These are phyloP conservation scores for Ganoderma lingzhi DNA, from an alignment of 1,284 basidiomycete genomes.

Conservation along the genomic window DNA sequence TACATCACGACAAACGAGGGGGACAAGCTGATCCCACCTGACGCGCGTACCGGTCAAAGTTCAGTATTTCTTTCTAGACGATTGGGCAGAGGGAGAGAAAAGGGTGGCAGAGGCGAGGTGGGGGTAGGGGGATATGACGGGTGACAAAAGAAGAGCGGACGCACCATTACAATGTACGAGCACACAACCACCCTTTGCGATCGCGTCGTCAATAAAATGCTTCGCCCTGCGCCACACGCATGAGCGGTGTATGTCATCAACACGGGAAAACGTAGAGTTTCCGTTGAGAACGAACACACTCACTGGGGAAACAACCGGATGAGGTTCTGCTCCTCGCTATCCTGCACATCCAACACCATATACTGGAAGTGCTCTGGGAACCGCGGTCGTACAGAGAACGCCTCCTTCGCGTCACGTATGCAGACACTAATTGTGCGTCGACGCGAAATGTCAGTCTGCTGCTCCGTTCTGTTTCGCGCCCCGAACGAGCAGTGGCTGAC, in stretches of 20 bases:
- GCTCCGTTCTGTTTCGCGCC: constrained; percentile 15
- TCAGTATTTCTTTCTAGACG: neutral
- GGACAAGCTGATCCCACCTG: constrained; percentile 88
- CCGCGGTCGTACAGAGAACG: constrained; percentile 86
- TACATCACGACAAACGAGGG: constrained; percentile 93
- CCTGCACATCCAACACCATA: constrained; percentile 86
- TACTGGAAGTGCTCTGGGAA: constrained; percentile 87
- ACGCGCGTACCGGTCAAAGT: neutral
- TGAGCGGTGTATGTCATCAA: neutral
- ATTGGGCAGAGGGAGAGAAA: neutral
- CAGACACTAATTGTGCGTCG: constrained; percentile 66
- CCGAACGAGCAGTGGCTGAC: constrained; percentile 11
- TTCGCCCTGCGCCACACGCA: constrained; percentile 62
- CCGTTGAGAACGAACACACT: constrained; percentile 42
- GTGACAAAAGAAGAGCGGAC: constrained; percentile 33
- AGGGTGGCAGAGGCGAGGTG: too few relatives aligned
- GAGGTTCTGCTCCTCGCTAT: constrained; percentile 91
- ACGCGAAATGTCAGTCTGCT: constrained; percentile 8
- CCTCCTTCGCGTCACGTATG: constrained; percentile 87
- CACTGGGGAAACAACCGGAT: constrained; percentile 84
- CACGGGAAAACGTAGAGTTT: neutral
- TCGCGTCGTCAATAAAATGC: constrained; percentile 81
- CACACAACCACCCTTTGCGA: constrained; percentile 74
- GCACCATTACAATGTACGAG: constrained; percentile 92
- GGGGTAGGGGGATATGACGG: neutral